A percentile compares a stretch with the other conserved stretches of the same genome.
These are phyloP conservation scores for Wickerhamomyces xylosicus DNA, from an alignment of 805 yeast genomes.

Conservation along the genomic window DNA sequence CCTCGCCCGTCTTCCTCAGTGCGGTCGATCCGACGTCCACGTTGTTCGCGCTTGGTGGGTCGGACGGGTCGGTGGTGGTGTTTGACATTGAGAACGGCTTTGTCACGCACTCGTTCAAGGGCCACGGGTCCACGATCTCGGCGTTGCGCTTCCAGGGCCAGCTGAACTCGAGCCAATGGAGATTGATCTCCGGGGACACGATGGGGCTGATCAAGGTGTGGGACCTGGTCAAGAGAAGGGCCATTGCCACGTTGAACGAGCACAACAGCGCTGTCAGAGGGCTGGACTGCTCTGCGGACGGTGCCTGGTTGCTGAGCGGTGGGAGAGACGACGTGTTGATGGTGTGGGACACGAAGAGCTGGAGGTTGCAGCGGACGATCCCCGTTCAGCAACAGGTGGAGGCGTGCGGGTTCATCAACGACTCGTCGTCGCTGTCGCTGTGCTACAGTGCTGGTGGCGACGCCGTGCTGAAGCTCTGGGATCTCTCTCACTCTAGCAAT, in stretches of 20 bases:
- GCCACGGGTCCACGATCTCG: slow-evolving; percentile 86
- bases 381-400: slow-evolving; percentile 70
- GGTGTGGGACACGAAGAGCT: slow-evolving; percentile 43
- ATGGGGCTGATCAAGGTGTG: slow-evolving; percentile 46
- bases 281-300: slow-evolving; percentile 48
- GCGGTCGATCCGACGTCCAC: slow-evolving; percentile 74
- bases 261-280: slow-evolving; percentile 86
- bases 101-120: slow-evolving; percentile 82
- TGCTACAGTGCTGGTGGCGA: slow-evolving; percentile 81
- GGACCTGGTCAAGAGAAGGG: slow-evolving; percentile 64
- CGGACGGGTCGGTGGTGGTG: slow-evolving; percentile 86
- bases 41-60: slow-evolving; percentile 85
- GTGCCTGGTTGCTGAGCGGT: slow-evolving; percentile 57
- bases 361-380: slow-evolving; percentile 51
- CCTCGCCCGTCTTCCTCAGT: slow-evolving; percentile 78
- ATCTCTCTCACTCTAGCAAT: slow-evolving; percentile 42
- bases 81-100: slow-evolving; percentile 88
- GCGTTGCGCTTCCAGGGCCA: slow-evolving; percentile 69
- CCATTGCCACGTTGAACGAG: slow-evolving; percentile 52
- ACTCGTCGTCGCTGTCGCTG: too few relatives aligned
- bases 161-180: slow-evolving; percentile 62
- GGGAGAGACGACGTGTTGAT: slow-evolving; percentile 80
- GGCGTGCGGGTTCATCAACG: slow-evolving; percentile 61
- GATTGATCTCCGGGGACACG: slow-evolving; percentile 63
- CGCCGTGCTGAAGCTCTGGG: slow-evolving; percentile 61